Base-by-base conservation (phyloP, 2,329 filamentous ascomycete species). In the Aureobasidium sp. region DNA sequence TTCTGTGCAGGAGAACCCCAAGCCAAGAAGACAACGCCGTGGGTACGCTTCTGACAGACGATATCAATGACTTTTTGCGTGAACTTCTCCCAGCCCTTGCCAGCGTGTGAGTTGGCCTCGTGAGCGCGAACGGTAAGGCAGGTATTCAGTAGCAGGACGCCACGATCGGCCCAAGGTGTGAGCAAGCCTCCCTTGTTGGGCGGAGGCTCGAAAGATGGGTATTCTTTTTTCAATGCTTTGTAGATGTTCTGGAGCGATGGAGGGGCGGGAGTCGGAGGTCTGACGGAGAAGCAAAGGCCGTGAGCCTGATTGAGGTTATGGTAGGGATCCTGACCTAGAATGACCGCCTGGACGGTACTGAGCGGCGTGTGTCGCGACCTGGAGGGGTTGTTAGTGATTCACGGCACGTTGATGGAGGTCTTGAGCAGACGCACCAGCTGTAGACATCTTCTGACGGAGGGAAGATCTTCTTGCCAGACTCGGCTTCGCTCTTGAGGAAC, bases 291-390 rank as follows among this genome's bases (percentile, higher is more conserved):
- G 72, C 90, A 93, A 63, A 99, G 86, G 47, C 94, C 94, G 74
- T 97, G 94, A 55, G 94, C 94, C 80, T 99, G 94, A 75, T 95
- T 95, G 73, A 85, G 75, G 73, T 96, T 96, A 79, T 99, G 94
- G 75, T 99, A 99, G 3, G 94, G 94, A 73, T 99, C 94, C 78
- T 99, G 94, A 66, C 94, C 94, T 60, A 97, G 76, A 70, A 99
- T 91, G 64, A 99, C 92, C 62, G 89, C 89, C 75, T 96, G 96
- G 73, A 97, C 92, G 14, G 82, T 87, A 77, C 87, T 79, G 68
- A 99, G 86, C 8, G 94, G 92, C 0, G 93, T 97, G 74, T 96
- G 89, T 30, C 91, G 89, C 64, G 93, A 97, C 93, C 93, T 97
- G 63, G 34, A 41, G 45, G 8, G 1, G 5, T 11, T 36, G 44